These are phyloP conservation scores for Coniella lustricola DNA, from an alignment of 2,329 filamentous ascomycete species.

Conservation along the genomic window DNA sequence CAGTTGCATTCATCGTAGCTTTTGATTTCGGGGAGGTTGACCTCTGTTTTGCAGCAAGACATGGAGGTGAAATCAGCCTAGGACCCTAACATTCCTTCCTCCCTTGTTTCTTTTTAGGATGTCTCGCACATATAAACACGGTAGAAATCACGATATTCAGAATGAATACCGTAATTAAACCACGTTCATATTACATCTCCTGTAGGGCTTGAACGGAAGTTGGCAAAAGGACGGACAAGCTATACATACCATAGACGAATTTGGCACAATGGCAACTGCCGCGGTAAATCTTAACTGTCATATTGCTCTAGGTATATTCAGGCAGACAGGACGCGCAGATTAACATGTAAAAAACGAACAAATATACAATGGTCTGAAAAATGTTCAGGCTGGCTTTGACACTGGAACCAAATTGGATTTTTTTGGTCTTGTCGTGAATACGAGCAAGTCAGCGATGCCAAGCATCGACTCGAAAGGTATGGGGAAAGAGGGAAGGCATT, in stretches of 20 bases:
- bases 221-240: conserved; percentile 23
- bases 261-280: conserved; percentile 53
- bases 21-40: conserved; percentile 45
- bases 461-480: too few relatives aligned
- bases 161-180: too few relatives aligned
- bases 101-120: background rate
- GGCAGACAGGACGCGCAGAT: too few relatives aligned
- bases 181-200: too few relatives aligned
- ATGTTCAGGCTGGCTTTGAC: too few relatives aligned
- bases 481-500: too few relatives aligned
- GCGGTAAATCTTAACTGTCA: conserved; percentile 34
- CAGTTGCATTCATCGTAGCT: conserved; percentile 55
- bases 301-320: background rate
- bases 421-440: too few relatives aligned
- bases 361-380: too few relatives aligned
- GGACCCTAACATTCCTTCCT: background rate
- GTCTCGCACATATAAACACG: background rate
- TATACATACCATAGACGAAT: conserved; percentile 40
- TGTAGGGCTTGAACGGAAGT: background rate
- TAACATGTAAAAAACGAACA: too few relatives aligned
- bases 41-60: background rate
- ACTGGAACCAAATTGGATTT: too few relatives aligned
- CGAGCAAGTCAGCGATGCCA: too few relatives aligned
- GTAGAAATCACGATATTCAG: too few relatives aligned
- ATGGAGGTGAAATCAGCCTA: background rate